Base-by-base conservation (phyloP, 345 rosid species). In the Bruguiera gymnorhiza region DNA sequence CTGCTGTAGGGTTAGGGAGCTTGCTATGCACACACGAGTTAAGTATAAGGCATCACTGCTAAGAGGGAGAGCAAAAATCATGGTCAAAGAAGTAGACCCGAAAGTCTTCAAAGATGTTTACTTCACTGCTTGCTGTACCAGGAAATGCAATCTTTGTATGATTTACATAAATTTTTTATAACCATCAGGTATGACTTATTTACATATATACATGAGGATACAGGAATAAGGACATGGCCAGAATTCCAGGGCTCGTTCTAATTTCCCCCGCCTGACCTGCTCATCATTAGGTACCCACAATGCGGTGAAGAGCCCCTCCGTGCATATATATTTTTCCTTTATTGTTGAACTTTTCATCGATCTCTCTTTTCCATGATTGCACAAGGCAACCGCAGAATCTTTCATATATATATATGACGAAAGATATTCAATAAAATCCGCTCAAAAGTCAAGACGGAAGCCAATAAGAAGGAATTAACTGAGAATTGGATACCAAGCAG, bases 361-460 rank as follows among this genome's bases (percentile, higher is more conserved):
- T 52, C 52, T 66, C 60, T 11, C 51, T 13, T 34, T 75, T 62
- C 29, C 66, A 60, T 71, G 79, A 71, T 71, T 79, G 43, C 31
- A 79, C 74, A 39, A 19, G 64, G 65, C 74, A 71, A 71, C 73
- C 8, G 65, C 70, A 68, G 62, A 68, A 72, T 72, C 69, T 58
- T 67, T 67, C 69, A 26, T 62, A 67, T 43, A 11, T 10, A 43
- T 43, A 39, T 57, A 10, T 50, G 29, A 30, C n/a, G 9, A 19
- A 15, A 30, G 30, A 65, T 56, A 24, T 1, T 52, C 6, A 55
- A 56, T 56, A 8, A 43, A 27, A 62, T 34, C 29, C 37, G 18
- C 58, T 29, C 57, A 8, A 30, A 60, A 64, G 75, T 71, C 69
- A 71, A 71, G 19, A 46, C 39, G 64, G 62, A 68, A 71, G 43